Conservation (phyloP, 23 red algal genomes). For the Cyanidioschyzon merolae region DNA sequence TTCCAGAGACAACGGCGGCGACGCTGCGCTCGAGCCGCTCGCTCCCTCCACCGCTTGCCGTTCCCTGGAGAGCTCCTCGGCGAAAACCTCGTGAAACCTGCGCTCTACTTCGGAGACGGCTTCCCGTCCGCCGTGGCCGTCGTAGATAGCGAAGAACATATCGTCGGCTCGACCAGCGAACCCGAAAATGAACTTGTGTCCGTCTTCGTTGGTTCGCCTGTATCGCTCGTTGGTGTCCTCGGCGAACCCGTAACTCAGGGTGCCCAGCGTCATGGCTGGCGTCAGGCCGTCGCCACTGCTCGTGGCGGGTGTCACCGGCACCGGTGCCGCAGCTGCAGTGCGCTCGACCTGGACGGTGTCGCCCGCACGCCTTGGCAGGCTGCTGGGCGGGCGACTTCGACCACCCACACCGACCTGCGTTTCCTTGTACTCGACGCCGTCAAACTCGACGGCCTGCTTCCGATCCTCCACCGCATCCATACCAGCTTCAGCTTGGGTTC, state of each 20-base stretch:
- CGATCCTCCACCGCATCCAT: background rate
- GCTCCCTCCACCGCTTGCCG: background rate
- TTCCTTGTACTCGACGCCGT: background rate
- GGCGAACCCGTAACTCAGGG: slow-evolving; percentile 28
- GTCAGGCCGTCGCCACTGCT: no score
- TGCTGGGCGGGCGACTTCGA: no score
- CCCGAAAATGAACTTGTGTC: slow-evolving; percentile 28
- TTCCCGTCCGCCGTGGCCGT: slow-evolving; percentile 63
- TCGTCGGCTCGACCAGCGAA: slow-evolving; percentile 33
- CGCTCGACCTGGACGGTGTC: no score
- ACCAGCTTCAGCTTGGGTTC: background rate
- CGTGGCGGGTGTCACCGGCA: no score
- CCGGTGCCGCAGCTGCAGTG: no score
- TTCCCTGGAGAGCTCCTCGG: slow-evolving; percentile 22
- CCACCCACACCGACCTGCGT: background rate
- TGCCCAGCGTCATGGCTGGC: no score
- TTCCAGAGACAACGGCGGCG: background rate
- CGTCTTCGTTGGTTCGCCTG: slow-evolving; percentile 81
- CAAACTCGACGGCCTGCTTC: background rate
- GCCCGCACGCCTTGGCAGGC: no score
- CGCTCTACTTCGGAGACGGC: slow-evolving; percentile 33
- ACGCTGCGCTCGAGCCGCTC: no score
- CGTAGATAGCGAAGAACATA: slow-evolving; percentile 74
- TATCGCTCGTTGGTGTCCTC: slow-evolving; percentile 61
- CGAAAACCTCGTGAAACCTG: slow-evolving; percentile 49